Base-by-base conservation (phyloP, 495 filamentous ascomycete genomes). In the Tuber calosporum region DNA sequence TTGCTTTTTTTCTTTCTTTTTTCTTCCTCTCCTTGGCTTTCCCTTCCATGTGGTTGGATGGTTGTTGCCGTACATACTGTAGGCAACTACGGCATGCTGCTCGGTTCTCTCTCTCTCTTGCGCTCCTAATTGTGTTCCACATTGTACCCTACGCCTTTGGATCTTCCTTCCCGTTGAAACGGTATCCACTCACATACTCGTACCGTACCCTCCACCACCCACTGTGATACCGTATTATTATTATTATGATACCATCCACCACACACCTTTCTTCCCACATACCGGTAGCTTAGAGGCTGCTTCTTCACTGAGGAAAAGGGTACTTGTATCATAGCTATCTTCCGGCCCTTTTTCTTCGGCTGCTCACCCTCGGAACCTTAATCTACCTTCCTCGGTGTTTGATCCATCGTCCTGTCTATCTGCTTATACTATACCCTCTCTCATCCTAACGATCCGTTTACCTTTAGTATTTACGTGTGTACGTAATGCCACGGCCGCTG, bases 401-500 rank as follows among this genome's bases (percentile, higher is more conserved):
- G 53, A 17, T 62, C 48, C 30, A 62, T 58, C 69, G 67, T 53
- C 37, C 45, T 67, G 39, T 39, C 30, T 66, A 45, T 72, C 26
- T 45, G n/a, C 22, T 45, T 45, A 17, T 17, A 22, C 48, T 26
- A 13, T 53, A 26, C 45, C 74, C 69, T 72, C 43, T 40, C 11
- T 68, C 45, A n/a, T 48, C 26, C 34, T 48, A 30, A 22, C 39
- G 37, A 37, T 19, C 37, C 42, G 53, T 34, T 34, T 48, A 68
- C 39, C 75, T 48, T 48, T 45, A 58, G 30, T 7, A 30, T 68
- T 67, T 71, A 22, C 69, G 75, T 30, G 73, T 66, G 70, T 72
- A 77, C 76, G 76, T 78, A 77, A 78, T 78, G 76, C 75, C 76
- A 43, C 70, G 74, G 73, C 75, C 70, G 76, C 66, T 77, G 70